phyloP scores from a whole-genome alignment of 352 stramenopile genomes.

The Phytophthora idaei region DNA sequence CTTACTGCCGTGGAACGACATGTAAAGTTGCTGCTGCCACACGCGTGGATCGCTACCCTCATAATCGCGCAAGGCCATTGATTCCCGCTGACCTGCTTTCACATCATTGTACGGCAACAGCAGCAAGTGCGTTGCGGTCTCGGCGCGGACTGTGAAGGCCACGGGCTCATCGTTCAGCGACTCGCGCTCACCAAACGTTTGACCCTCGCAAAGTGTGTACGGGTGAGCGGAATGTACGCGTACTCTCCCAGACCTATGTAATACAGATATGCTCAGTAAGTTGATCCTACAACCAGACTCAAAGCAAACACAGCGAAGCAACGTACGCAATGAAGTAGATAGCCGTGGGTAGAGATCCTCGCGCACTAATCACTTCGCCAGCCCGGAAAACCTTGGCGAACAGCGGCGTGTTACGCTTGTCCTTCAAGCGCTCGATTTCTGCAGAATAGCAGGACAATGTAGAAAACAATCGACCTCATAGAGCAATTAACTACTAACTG shows the following conservation, averaged over 20 bases:
- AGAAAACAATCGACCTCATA: not conserved
- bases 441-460: constrained; percentile 4
- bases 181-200: constrained; percentile 70
- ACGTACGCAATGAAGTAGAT: constrained; percentile 85
- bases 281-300: constrained; percentile 1
- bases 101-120: constrained; percentile 69
- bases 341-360: constrained; percentile 64
- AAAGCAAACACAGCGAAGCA: constrained; percentile 3
- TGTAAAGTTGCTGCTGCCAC: constrained; percentile 45
- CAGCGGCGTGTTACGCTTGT: constrained; percentile 72
- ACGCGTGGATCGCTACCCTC: constrained; percentile 36
- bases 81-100: constrained; percentile 53
- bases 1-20: constrained; percentile 44
- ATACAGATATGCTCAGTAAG: constrained; percentile 10
- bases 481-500: not conserved
- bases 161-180: constrained; percentile 76
- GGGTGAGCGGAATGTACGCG: constrained; percentile 70
- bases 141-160: constrained; percentile 64
- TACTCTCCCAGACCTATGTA: constrained; percentile 59
- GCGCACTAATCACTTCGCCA: constrained; percentile 68
- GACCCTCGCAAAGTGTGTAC: constrained; percentile 55
- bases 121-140: constrained; percentile 66
- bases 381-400: constrained; percentile 73
- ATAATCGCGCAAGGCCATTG: constrained; percentile 34
- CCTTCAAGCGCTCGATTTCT: constrained; percentile 48